Base-by-base conservation (phyloP, 2,329 filamentous ascomycete species). In the Drechslerella coelobrocha region DNA sequence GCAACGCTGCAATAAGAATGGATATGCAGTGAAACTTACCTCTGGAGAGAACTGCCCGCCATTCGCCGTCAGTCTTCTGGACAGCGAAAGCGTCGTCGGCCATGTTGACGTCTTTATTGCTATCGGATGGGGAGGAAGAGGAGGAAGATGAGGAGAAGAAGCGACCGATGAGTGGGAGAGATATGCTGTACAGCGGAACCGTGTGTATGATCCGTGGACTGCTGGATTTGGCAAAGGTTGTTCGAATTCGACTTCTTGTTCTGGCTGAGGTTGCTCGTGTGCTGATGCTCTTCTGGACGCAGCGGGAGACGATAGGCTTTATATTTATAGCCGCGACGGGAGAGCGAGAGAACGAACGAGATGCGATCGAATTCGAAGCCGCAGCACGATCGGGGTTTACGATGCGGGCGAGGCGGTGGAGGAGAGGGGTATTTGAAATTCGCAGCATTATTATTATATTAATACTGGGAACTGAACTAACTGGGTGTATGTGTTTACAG, bases 11-110 rank as follows among this genome's bases (percentile, higher is more conserved):
- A 47, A 73, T 54, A 29, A 19, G 14, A 23, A 7, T 24, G 19
- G 19, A 41, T 12, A 24, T 31, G 21, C n/a, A 23, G 10, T 45
- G 10, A 2, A 24, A 78, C 79, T 26, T 80, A 89, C 88, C 87
- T 77, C 84, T 85, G 62, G 83, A 92, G 59, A 99, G 82, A 66
- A 96, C 85, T 7, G 93, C 90, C 74, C 87, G 89, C 94, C 94
- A 99, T 81, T 97, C 92, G 62, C 90, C 86, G 21, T 92, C 84
- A 39, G 82, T 85, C 79, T 92, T 90, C 78, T 94, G 81, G 56
- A 94, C 86, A n/a, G 94, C 91, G 76, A 89, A 92, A 45, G 86
- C 90, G 59, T 84, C 84, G 73, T 80, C 82, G 55, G 82, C 82
- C 80, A 82, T 82, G 37, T 77, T 79, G 77, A 74, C 77, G 41